Evolutionary conservation across 164 flowering plant genomes (phyloP).

Genomic region (Nymphaea thermarum): DNA sequence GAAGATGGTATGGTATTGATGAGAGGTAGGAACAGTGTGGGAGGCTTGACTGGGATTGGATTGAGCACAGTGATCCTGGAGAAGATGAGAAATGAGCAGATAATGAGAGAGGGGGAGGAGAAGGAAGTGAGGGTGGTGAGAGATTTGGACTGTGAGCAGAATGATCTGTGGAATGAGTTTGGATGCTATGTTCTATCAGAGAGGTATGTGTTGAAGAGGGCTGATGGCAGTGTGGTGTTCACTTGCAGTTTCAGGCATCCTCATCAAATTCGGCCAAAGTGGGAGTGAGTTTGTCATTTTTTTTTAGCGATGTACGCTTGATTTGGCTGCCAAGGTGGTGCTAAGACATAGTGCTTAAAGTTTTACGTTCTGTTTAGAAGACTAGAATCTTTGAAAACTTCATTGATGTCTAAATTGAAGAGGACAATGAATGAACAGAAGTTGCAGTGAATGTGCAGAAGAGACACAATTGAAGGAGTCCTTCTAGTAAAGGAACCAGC

Average conservation of each 20-base stretch:
- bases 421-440: too few species aligned
- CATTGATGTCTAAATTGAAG: too few species aligned
- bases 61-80: constrained; percentile 14
- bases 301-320: too few species aligned
- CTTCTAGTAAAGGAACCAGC: too few species aligned
- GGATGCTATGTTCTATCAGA: constrained; percentile 45
- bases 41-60: background rate
- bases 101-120: constrained; percentile 26
- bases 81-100: constrained; percentile 16
- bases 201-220: constrained; percentile 39
- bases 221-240: constrained; percentile 39
- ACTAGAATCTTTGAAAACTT: too few species aligned
- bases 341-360: too few species aligned
- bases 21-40: background rate
- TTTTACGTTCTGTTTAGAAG: too few species aligned
- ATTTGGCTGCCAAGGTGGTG: too few species aligned
- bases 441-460: too few species aligned
- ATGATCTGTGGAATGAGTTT: constrained; percentile 22
- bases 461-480: too few species aligned
- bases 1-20: constrained; percentile 7
- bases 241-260: constrained; percentile 32
- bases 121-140: constrained; percentile 8
- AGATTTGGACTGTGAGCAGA: constrained; percentile 17
- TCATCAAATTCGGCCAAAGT: constrained; percentile 27
- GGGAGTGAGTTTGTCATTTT: constrained; percentile 13